phyloP scores from a whole-genome alignment of 83 land plant species.

The Diphasiastrum complanatum region DNA sequence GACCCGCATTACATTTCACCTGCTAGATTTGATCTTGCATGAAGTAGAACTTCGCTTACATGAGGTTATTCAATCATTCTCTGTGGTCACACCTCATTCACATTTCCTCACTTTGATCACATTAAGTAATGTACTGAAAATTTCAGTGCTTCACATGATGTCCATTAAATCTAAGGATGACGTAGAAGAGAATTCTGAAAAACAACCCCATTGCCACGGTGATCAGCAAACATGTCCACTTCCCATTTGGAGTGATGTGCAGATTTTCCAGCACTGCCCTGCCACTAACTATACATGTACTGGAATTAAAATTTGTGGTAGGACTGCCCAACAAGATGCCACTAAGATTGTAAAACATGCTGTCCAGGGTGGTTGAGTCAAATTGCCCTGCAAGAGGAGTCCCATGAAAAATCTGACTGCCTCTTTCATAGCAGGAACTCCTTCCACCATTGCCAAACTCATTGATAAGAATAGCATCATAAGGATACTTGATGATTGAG shows the following conservation, averaged over 20 bases:
- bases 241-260: slow-evolving; percentile 30
- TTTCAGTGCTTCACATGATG: too few species aligned
- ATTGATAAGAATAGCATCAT: slow-evolving; percentile 33
- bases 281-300: slow-evolving; percentile 38
- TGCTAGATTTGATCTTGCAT: too few species aligned
- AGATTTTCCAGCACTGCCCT: slow-evolving; percentile 38
- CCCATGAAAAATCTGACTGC: slow-evolving; percentile 18
- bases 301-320: not conserved
- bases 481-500: slow-evolving; percentile 26
- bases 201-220: slow-evolving; percentile 49
- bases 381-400: slow-evolving; percentile 27
- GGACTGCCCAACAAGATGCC: slow-evolving; percentile 35
- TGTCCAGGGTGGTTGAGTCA: slow-evolving; percentile 18
- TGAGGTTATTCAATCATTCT: too few species aligned
- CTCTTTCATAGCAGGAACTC: slow-evolving; percentile 13
- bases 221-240: slow-evolving; percentile 44
- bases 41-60: too few species aligned
- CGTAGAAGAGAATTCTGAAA: slow-evolving; percentile 49
- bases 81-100: too few species aligned
- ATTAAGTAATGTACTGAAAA: too few species aligned
- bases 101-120: too few species aligned
- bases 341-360: too few species aligned
- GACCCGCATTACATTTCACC: too few species aligned
- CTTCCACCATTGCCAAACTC: slow-evolving; percentile 23
- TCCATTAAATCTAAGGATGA: slow-evolving; percentile 48